phyloP scores from a whole-genome alignment of 148 eudicot species.

The Pharnaceum exiguum region DNA sequence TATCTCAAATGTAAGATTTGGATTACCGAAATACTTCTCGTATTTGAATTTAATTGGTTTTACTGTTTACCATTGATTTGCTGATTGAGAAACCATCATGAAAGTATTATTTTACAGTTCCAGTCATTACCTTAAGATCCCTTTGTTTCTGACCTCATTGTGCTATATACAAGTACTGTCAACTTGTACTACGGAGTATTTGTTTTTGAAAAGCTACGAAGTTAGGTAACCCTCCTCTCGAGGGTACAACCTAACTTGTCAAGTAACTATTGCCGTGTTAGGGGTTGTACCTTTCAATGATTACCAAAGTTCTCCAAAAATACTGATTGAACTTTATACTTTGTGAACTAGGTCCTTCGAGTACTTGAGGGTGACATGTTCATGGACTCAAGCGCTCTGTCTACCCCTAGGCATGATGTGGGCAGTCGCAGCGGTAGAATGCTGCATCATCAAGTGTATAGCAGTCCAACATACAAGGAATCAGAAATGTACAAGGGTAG shows the following conservation, averaged over 20 bases:
- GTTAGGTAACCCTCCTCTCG: too few relatives aligned
- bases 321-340: neutral
- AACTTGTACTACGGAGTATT: too few relatives aligned
- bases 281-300: neutral
- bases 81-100: too few relatives aligned
- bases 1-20: too few relatives aligned
- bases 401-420: slow-evolving; percentile 41
- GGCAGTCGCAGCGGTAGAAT: slow-evolving; percentile 66
- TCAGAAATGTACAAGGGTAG: slow-evolving; percentile 33
- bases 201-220: too few relatives aligned
- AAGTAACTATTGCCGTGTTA: neutral
- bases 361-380: slow-evolving; percentile 71
- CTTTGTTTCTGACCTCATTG: neutral
- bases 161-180: too few relatives aligned
- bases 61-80: too few relatives aligned
- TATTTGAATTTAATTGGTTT: too few relatives aligned
- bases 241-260: too few relatives aligned
- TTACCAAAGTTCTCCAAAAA: neutral
- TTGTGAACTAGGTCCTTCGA: slow-evolving; percentile 51
- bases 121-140: too few relatives aligned
- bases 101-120: too few relatives aligned
- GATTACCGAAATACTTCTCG: too few relatives aligned
- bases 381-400: slow-evolving; percentile 46
- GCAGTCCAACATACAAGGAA: slow-evolving; percentile 27
- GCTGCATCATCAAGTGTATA: slow-evolving; percentile 22